Base-by-base conservation (phyloP, 2,329 filamentous ascomycete genomes). In the Rhynchosporium graminicola region DNA sequence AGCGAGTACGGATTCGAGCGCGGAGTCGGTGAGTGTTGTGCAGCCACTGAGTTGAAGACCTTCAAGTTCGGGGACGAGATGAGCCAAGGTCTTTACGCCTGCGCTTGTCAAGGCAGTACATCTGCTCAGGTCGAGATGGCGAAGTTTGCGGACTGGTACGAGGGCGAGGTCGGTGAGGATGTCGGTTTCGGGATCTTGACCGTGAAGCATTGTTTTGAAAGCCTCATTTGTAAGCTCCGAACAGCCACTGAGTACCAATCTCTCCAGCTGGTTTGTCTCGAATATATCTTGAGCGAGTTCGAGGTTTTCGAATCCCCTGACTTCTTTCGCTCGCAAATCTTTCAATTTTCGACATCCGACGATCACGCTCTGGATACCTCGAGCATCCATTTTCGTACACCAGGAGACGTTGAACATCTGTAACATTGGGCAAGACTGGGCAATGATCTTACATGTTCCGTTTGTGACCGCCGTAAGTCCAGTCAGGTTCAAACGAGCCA, bases 361-460 rank as follows among this genome's bases (percentile, higher is more conserved):
- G 0, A 97, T 79, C 1, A 99, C 83, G 57, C 83, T 83, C 66
- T 82, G 85, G 59, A 98, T 79, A 4, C 92, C 93, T 12, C 84
- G 80, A 8, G 91, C 89, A 71, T 95, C 89, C 73, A 97, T 86
- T 64, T 92, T 89, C 68, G 87, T 87, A 78, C 95, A 99, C 92
- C 94, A 98, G 0, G 92, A 96, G 26, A 98, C 85, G 71, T 97
- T 96, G 67, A 98, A 82, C 60, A 85, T 82, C 75, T 96, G 88
- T n/a, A 99, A 80, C 55, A 88, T 87, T 1, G 88, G 87, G 70
- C 94, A 98, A 45, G 88, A 88, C 59, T 89, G 82, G 0, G 91
- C 88, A 63, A 99, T 89, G 63, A 96, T 91, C 72, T 88, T 91
- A 84, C 96, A 93, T 0, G 91, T 90, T 28, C 85, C 85, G 73